Base-by-base conservation (phyloP, 1,284 basidiomycete genomes). In the Inonotus obliquus region DNA sequence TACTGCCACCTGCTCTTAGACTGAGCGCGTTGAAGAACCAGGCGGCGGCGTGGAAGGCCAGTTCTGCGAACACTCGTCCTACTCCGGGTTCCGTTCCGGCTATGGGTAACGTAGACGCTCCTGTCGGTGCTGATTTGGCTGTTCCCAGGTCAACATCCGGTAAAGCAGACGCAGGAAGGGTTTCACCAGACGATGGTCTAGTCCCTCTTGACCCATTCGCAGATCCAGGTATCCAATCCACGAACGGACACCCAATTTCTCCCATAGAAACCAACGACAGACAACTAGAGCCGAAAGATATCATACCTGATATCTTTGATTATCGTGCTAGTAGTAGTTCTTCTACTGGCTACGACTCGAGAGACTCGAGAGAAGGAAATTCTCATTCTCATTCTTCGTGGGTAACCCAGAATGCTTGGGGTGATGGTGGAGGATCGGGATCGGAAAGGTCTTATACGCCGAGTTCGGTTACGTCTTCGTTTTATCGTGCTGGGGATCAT, bases 351-450 rank as follows among this genome's bases (percentile, higher is more conserved):
- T 25, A 23, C 47, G 55, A 45, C 27, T 39, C 21, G 21, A 32
- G 25, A 23, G 48, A n/a, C 21, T 19, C 27, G 23, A 49, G 58
- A 4, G 38, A 39, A n/a, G 48, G 49, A 14, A n/a, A n/a, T n/a
- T n/a, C n/a, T n/a, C n/a, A n/a, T n/a, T n/a, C n/a, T 54, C 32
- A 60, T 32, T 32, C 35, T 14, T 60, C 58, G 7, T 60, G 58
- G 58, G 38, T 60, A 7, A 29, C 58, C 2, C 58, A 60, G 38
- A 6, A 11, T 21, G 29, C 19, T 19, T 54, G 58, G 58, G 35
- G 49, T 21, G 17, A 29, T 4, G 25, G n/a, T 48, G 14, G n/a
- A n/a, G n/a, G n/a, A n/a, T n/a, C n/a, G n/a, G n/a, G 47, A 32
- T 32, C 32, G 32, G 32, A 4, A 4, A 32, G 32, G 32, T 32